Base-by-base conservation (phyloP, 768 basidiomycete genomes). In the Cubamyces lactineus region DNA sequence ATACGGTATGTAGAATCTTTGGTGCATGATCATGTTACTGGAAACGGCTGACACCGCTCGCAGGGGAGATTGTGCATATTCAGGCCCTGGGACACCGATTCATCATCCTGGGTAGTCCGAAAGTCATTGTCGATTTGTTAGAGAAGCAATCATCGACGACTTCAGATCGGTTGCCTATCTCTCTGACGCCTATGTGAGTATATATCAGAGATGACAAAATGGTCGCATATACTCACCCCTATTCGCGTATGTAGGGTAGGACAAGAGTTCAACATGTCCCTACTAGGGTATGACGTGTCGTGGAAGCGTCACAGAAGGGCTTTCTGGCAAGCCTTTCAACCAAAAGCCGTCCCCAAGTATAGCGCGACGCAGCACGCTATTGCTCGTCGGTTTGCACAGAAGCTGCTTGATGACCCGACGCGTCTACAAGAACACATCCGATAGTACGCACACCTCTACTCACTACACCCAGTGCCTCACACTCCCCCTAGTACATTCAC, bases 71-170 rank as follows among this genome's bases (percentile, higher is more conserved):
- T n/a, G 47, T 43, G 2, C 28, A 58, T 38, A 5, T 58, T n/a
- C 30, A 28, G 11, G 48, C 24, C 9, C 16, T 28, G 21, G 57
- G 57, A n/a, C 15, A 28, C 13, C 23, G 19, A 4, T 40, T 49
- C 23, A 16, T 58, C 5, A 13, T 58, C 39, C 13, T 58, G 16
- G 40, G 24, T 15, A 38, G 46, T 16, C 19, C 47, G 5, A 41
- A 34, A 17, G 45, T 39, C 5, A 50, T 58, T 6, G 11, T 50
- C n/a, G 57, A 50, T 12, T 39, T 58, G 12, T 21, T 58, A 24
- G 57, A 58, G 26, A 58, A 58, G 39, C 57, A 48, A 23, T 58
- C 57, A 8, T 34, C 57, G 1, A 24, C 40, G 9, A 50, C 38
- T 13, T 58, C 57, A 15, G 45, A 47, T 19, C 17, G 57, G 17